Conservation (phyloP, 495 filamentous ascomycete genomes). For the Choiromyces venosus region DNA sequence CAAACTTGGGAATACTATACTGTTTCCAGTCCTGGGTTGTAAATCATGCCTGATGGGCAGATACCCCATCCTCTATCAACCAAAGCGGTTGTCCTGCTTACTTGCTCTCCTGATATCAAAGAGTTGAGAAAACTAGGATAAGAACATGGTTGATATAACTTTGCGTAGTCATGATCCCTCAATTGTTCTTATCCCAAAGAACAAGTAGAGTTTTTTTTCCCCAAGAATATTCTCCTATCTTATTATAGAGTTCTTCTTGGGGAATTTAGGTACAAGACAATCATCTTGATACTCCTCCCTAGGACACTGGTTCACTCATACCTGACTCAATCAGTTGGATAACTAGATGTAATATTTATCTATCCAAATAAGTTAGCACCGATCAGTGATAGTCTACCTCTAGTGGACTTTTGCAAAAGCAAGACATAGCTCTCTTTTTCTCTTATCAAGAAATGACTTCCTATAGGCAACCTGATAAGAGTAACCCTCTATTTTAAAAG, state of each 20-base stretch:
- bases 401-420: background rate
- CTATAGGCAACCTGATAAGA: background rate
- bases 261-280: slow-evolving; percentile 12
- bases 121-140: slow-evolving; percentile 1
- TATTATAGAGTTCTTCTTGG: no score
- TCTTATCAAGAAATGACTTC: background rate
- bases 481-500: background rate
- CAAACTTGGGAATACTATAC: background rate
- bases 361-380: no score
- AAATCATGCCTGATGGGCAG: background rate
- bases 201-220: slow-evolving; percentile 2
- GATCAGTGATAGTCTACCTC: background rate
- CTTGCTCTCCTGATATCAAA: slow-evolving; percentile 16
- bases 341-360: no score
- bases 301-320: slow-evolving; percentile 2
- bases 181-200: slow-evolving; percentile 11
- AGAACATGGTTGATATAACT: slow-evolving; percentile 16
- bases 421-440: background rate
- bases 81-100: background rate
- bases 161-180: slow-evolving; percentile 5
- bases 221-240: slow-evolving; percentile 13
- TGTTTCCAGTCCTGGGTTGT: background rate
- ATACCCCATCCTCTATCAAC: slow-evolving; percentile 13
- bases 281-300: slow-evolving; percentile 10
- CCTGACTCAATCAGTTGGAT: background rate